Evolutionary conservation across 148 eudicot species (phyloP).

Genomic region (Beta vulgaris): DNA sequence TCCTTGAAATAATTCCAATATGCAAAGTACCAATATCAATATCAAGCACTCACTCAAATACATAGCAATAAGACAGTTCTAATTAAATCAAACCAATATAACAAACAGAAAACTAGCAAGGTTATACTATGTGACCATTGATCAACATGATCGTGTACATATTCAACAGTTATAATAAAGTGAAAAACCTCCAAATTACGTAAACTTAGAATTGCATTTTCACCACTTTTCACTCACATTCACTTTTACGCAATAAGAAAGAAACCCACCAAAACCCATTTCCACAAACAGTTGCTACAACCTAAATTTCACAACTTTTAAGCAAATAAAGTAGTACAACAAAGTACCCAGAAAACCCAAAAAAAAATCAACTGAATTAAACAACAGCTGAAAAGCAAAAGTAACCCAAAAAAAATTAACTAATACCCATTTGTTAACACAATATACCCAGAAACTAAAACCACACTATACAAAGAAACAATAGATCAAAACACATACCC

Average conservation of each 20-base stretch:
- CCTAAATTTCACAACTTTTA: not conserved
- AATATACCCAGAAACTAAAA: not conserved
- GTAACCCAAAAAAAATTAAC: not conserved
- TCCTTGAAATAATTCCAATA: not conserved
- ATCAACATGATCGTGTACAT: not conserved
- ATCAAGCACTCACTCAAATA: not conserved
- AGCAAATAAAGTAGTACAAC: not conserved
- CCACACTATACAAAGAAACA: not conserved
- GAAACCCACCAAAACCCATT: not conserved
- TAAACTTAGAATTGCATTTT: not conserved
- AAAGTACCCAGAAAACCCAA: not conserved
- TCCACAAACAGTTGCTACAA: not conserved
- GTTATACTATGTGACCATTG: not conserved
- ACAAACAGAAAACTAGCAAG: not conserved
- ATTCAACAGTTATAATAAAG: not conserved
- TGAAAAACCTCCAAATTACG: not conserved
- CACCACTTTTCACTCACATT: not conserved
- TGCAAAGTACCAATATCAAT: not conserved
- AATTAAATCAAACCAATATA: not conserved
- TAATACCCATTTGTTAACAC: conserved; percentile 18
- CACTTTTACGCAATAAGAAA: not conserved
- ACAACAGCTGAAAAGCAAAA: not conserved
- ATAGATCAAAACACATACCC: not conserved
- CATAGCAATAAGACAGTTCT: not conserved
- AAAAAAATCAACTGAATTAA: not conserved